These are phyloP conservation scores for Ustilago trichophora DNA, from an alignment of 1,284 basidiomycete species.

Conservation along the genomic window DNA sequence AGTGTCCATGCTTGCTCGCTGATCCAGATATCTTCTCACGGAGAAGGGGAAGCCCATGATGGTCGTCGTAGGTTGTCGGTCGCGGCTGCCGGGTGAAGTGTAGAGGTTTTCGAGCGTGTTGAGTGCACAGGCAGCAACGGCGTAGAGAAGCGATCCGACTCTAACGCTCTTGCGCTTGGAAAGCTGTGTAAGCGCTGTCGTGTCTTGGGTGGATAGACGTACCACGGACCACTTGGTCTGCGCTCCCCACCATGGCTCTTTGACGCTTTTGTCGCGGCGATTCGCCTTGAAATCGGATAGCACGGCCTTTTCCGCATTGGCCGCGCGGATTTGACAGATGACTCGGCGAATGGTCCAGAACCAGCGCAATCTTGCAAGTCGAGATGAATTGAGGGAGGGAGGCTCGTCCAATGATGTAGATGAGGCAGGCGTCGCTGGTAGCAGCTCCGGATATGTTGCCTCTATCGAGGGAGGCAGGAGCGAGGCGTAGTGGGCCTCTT, in stretches of 20 bases:
- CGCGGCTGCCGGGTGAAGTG: background rate
- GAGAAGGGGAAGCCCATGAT: slow-evolving; percentile 47
- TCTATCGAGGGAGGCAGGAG: slow-evolving; percentile 40
- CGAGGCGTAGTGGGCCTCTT: slow-evolving; percentile 3
- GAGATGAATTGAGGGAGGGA: background rate
- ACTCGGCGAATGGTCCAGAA: slow-evolving; percentile 43
- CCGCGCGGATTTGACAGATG: slow-evolving; percentile 26
- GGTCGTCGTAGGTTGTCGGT: slow-evolving; percentile 15
- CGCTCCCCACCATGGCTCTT: slow-evolving; percentile 43
- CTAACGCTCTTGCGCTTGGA: slow-evolving; percentile 37
- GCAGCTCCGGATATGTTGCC: slow-evolving; percentile 28
- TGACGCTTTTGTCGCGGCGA: background rate
- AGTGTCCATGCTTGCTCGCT: slow-evolving; percentile 11
- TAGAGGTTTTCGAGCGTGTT: slow-evolving; percentile 30
- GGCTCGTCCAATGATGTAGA: background rate
- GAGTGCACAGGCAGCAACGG: slow-evolving; percentile 34
- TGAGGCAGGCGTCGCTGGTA: slow-evolving; percentile 1
- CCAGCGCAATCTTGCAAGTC: slow-evolving; percentile 29
- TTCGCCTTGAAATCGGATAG: slow-evolving; percentile 40
- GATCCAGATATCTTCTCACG: slow-evolving; percentile 21
- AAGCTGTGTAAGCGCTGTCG: slow-evolving; percentile 13
- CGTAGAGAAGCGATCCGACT: slow-evolving; percentile 37
- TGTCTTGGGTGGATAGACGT: slow-evolving; percentile 17
- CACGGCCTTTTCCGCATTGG: slow-evolving; percentile 15
- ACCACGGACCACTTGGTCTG: slow-evolving; percentile 38